Percentiles rank a stretch among this genome's conserved stretches.
Conservation (phyloP, 192 early-diverging fungal species). For the Gorgonomyces haynaldii region DNA sequence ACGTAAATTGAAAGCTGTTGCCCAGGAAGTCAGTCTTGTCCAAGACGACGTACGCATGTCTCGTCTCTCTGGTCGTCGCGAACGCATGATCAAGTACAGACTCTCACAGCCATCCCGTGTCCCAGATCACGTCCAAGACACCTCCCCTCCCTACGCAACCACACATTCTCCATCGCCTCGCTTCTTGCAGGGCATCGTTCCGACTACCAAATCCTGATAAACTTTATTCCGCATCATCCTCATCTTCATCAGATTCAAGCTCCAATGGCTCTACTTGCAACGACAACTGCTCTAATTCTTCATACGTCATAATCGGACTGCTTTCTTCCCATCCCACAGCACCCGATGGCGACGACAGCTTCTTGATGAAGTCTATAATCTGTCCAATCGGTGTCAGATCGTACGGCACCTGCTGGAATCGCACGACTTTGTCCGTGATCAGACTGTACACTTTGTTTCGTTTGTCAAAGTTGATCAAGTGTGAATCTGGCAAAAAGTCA, state of each 20-base stretch:
- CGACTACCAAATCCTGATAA: not conserved
- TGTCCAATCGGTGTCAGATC: slow-evolving; percentile 13
- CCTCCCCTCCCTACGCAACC: no score
- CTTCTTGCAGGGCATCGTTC: not conserved
- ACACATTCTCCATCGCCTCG: no score
- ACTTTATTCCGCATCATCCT: slow-evolving; percentile 3
- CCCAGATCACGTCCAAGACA: no score
- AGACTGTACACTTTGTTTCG: slow-evolving; percentile 32
- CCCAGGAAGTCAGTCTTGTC: no score
- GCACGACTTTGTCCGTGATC: slow-evolving; percentile 33
- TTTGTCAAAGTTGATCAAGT: slow-evolving; percentile 51
- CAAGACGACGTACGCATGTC: no score
- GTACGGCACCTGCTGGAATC: slow-evolving; percentile 29
- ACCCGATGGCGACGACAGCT: not conserved
- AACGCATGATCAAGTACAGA: no score
- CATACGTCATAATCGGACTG: slow-evolving; percentile 18
- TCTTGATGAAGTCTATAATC: slow-evolving; percentile 19
- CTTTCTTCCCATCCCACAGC: not conserved
- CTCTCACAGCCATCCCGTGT: no score
- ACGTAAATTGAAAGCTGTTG: no score
- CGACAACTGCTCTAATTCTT: slow-evolving; percentile 28
- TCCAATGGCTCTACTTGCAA: slow-evolving; percentile 33
- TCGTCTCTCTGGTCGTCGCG: no score
- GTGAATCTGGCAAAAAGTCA: slow-evolving; percentile 34
- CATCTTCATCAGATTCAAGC: slow-evolving; percentile 23